phyloP scores from a whole-genome alignment of 192 early-diverging fungal genomes.

The Piromyces sp. region DNA sequence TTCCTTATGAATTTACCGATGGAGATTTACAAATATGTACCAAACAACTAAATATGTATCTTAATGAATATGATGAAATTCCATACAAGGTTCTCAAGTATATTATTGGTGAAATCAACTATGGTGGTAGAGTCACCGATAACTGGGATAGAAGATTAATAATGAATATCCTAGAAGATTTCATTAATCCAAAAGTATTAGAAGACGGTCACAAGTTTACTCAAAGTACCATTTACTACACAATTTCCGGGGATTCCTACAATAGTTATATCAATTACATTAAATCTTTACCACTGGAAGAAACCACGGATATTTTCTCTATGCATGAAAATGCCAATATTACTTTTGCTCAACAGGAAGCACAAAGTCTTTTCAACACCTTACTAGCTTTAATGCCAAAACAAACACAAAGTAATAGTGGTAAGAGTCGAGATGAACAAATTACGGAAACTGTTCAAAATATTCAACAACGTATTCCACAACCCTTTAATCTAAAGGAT shows the following conservation, averaged over 20 bases:
- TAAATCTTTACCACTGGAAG: conserved; percentile 29
- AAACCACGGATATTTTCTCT: conserved; percentile 34
- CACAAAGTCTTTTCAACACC: conserved; percentile 30
- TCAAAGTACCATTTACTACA: conserved; percentile 17
- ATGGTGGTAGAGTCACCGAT: conserved; percentile 40
- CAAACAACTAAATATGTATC: conserved; percentile 38
- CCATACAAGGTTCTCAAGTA: conserved; percentile 34
- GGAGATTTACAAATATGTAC: conserved; percentile 37
- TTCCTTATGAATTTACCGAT: conserved; percentile 37
- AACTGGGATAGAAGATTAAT: conserved; percentile 39
- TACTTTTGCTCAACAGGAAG: conserved; percentile 42
- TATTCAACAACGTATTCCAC: conserved; percentile 26
- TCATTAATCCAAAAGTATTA: conserved; percentile 24
- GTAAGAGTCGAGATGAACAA: conserved; percentile 30
- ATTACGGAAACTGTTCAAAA: conserved; percentile 21
- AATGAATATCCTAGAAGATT: conserved; percentile 36
- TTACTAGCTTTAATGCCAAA: conserved; percentile 32
- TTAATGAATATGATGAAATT: conserved; percentile 33
- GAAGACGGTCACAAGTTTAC: conserved; percentile 32
- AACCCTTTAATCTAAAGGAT: conserved; percentile 24
- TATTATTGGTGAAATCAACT: conserved; percentile 33
- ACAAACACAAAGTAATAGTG: conserved; percentile 12
- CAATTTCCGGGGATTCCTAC: conserved; percentile 21
- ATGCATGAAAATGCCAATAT: conserved; percentile 49
- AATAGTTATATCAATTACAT: conserved; percentile 29